Evolutionary conservation across 73 alveolate genomes (phyloP), one percentile per base, ranked within the genome.

Genomic region (Effrenium voratum): DNA sequence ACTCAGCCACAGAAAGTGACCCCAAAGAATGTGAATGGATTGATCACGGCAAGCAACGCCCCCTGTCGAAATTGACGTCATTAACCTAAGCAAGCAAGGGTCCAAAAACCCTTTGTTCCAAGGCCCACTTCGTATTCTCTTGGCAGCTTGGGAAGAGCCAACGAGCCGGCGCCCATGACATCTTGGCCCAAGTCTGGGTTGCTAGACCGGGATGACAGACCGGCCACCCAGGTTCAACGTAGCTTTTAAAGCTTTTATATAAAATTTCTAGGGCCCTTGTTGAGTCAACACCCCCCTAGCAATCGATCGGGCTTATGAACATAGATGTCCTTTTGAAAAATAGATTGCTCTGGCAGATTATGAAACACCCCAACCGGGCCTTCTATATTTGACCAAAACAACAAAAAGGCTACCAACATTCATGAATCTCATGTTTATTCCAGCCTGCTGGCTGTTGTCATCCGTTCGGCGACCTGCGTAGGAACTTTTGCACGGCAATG

Each of bases 401-500:
- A 52, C 63, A 12, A 12, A 8, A 8, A 8, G 26, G 86, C 34
- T 12, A 75, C 8, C 15, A 72, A 72, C 83, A 72, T 34, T 3
- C 6, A 70, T 6, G 12, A 13, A 49, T 15, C 36, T 32, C 46
- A 72, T n/a, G 0, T 10, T 36, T 6, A 40, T 66, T n/a, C 34
- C 8, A 19, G 92, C 81, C 96, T 90, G 85, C 59, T 73, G 87
- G 73, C 87, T 63, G 46, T 90, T 70, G 87, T 90, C 96, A 30
- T 90, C 96, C 19, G 87, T 34, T 3, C 96, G 86, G 16, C 96
- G 96, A 34, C 96, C 96, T 87, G 92, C 44, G 38, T 13, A 76
- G 5, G 36, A 8, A 52, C 63, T 12, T 52, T 19, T 19, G 63
- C 19, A n/a, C 63, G 63, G 63, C 63, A 8, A 52, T 8, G 63